phyloP scores from a whole-genome alignment of 2,329 filamentous ascomycete genomes.

The Aureobasidium leucospermi region DNA sequence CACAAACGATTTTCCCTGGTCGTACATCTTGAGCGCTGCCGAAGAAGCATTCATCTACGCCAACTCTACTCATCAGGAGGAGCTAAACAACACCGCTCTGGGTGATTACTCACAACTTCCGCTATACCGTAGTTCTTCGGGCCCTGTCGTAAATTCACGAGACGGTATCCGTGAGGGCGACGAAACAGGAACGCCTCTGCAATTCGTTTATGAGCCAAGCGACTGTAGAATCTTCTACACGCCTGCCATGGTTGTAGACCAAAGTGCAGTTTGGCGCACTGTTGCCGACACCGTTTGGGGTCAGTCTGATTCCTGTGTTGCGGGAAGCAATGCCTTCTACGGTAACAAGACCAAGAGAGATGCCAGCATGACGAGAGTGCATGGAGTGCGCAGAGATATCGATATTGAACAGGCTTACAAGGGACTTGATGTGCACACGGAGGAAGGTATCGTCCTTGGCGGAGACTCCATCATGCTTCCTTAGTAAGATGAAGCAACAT shows the following conservation, averaged over 20 bases:
- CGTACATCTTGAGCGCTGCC: conserved; percentile 20
- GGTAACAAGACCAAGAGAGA: conserved; percentile 6
- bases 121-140: conserved; percentile 19
- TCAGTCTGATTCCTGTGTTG: conserved; percentile 25
- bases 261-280: conserved; percentile 41
- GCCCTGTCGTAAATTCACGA: conserved; percentile 23
- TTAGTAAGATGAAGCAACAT: neutral
- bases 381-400: conserved; percentile 18
- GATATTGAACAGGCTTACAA: conserved; percentile 10
- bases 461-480: neutral
- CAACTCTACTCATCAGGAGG: conserved; percentile 7
- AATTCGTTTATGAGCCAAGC: conserved; percentile 42
- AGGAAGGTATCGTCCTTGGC: neutral
- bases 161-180: conserved; percentile 28
- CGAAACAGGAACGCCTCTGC: conserved; percentile 37
- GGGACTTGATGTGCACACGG: neutral
- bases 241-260: conserved; percentile 41
- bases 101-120: conserved; percentile 23
- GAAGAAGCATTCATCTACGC: conserved; percentile 20
- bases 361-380: conserved; percentile 10
- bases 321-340: conserved; percentile 20
- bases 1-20: conserved; percentile 26
- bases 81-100: conserved; percentile 22
- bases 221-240: conserved; percentile 49
- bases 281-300: conserved; percentile 28